Conservation (phyloP, 805 yeast species). For the Monosporozyma yasuniensis region DNA sequence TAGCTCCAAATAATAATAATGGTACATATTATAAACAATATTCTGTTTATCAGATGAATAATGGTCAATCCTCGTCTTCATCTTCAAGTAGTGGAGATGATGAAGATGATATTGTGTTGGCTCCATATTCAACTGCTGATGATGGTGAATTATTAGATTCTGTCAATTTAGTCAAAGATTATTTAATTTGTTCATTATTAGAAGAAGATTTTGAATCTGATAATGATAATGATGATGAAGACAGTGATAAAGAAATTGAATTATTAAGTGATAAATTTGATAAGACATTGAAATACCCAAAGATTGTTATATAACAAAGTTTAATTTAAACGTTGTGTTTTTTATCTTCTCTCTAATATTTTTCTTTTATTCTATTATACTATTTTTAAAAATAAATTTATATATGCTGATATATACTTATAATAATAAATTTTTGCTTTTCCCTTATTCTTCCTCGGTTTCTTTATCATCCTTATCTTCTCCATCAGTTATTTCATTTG, state of each 20-base stretch:
- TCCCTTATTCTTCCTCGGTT: no score
- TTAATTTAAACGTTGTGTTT: no score
- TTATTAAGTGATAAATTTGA: neutral
- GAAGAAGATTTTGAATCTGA: slow-evolving; percentile 20
- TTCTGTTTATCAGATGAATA: slow-evolving; percentile 18
- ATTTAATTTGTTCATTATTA: slow-evolving; percentile 21
- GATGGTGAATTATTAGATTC: slow-evolving; percentile 12
- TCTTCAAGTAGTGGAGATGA: slow-evolving; percentile 5
- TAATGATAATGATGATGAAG: slow-evolving; percentile 5
- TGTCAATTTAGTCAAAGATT: slow-evolving; percentile 23
- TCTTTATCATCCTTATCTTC: no score
- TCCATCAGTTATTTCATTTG: neutral
- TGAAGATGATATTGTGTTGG: neutral
- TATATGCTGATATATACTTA: no score
- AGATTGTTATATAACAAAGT: slow-evolving; percentile 5
- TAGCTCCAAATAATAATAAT: neutral
- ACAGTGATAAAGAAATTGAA: neutral
- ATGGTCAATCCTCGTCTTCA: slow-evolving; percentile 4
- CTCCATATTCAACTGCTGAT: slow-evolving; percentile 5
- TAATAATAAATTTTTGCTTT: no score
- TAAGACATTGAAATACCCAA: slow-evolving; percentile 8
- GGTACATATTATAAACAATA: slow-evolving; percentile 7
- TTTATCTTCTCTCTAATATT: no score
- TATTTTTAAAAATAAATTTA: no score
- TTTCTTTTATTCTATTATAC: no score